Evolutionary conservation across 2,329 filamentous ascomycete species (phyloP), one percentile per base, ranked within the genome.

Genomic region (Chaetomium strumarium): DNA sequence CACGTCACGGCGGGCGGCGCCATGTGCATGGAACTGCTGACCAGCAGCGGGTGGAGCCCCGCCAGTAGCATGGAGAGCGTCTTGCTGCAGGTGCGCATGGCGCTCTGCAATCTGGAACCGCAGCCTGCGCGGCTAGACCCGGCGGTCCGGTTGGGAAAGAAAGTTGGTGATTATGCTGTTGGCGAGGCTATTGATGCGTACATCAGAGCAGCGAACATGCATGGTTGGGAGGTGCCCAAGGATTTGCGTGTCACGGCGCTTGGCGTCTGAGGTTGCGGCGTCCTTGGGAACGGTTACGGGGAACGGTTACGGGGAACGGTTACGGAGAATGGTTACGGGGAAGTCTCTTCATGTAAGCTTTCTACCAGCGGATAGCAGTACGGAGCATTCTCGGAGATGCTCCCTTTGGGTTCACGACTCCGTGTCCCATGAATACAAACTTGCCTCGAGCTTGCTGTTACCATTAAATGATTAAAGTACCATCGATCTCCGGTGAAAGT

Each of bases 1-100:
- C 88, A 96, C 66, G 85, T 96, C 55, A 95, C 91, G 0, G 72
- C 76, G 1, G 91, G 91, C 20, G 91, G 91, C 1, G 88, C 90
- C 1, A 81, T 96, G 70, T 83, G 80, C 67, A 91, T 95, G 82
- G 85, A 93, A 68, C 75, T 93, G 5, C 75, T 96, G 56, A 95
- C 90, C 1, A 90, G 85, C 66, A 80, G 81, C 7, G 91, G 90
- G 24, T 96, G 91, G 91, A 83, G 77, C 19, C 83, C 86, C 0
- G 83, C 79, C 1, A 81, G 77, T 46, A 83, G 80, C 16, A 83
- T 96, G 59, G 90, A 96, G 65, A 85, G 82, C 47, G 83, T 96
- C 3, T 71, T 96, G 13, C 67, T 95, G 24, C 88, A 95, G 66
- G 84, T 96, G 20, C 84, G 87, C 19, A 71, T 95, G 70, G 88